Evolutionary conservation across 2,329 filamentous ascomycete genomes (phyloP).

Genomic region (Aspergillus thermomutatus): DNA sequence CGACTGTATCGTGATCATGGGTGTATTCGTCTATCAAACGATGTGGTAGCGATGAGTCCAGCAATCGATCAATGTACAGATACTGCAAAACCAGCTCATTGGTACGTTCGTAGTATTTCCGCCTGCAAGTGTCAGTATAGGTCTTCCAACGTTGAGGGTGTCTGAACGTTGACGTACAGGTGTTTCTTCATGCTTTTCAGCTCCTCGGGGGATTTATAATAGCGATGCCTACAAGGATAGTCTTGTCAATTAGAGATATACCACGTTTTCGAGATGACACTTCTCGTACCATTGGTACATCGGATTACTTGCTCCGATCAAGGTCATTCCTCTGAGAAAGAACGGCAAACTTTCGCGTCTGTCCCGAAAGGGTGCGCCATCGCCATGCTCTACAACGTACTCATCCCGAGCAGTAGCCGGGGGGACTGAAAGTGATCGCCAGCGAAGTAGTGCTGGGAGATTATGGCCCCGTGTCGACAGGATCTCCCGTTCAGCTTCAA

Average conservation of each 20-base stretch:
- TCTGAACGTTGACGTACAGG: slow-evolving; percentile 49
- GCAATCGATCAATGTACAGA: slow-evolving; percentile 83
- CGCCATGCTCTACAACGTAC: slow-evolving; percentile 29
- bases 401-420: slow-evolving; percentile 16
- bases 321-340: slow-evolving; percentile 15
- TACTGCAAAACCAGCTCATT: slow-evolving; percentile 90
- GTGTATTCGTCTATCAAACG: slow-evolving; percentile 86
- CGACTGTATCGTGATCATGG: slow-evolving; percentile 48
- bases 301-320: slow-evolving; percentile 86
- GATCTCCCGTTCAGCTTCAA: slow-evolving; percentile 34
- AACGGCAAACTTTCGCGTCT: background rate
- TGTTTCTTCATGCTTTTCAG: slow-evolving; percentile 67
- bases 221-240: slow-evolving; percentile 56
- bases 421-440: slow-evolving; percentile 21
- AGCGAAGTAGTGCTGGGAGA: slow-evolving; percentile 30
- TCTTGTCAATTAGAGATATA: background rate
- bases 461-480: slow-evolving; percentile 40
- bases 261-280: background rate
- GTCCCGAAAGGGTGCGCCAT: slow-evolving; percentile 11
- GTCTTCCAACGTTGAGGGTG: background rate
- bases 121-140: slow-evolving; percentile 42
- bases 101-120: slow-evolving; percentile 82
- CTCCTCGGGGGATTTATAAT: slow-evolving; percentile 78
- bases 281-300: slow-evolving; percentile 68
- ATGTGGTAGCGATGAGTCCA: slow-evolving; percentile 90